Conservation (phyloP, 345 rosid species). For the Kandelia obovata region DNA sequence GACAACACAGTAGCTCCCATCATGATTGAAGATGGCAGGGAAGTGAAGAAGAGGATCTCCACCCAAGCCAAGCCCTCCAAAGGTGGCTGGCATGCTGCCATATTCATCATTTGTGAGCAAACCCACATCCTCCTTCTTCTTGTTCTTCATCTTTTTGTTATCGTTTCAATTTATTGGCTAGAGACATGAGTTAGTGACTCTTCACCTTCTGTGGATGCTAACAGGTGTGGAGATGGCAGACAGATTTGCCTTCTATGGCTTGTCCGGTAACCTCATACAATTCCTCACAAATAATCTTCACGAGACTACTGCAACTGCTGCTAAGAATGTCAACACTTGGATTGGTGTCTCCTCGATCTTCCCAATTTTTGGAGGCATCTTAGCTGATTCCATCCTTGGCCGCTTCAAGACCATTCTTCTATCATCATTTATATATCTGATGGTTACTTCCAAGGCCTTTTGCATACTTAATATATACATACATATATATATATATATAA, state of each 20-base stretch:
- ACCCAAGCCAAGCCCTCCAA: slow-evolving; percentile 15
- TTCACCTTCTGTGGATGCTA: neutral
- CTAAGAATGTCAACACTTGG: slow-evolving; percentile 74
- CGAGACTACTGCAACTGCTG: slow-evolving; percentile 51
- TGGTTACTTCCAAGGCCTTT: slow-evolving; percentile 24
- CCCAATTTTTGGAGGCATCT: slow-evolving; percentile 65
- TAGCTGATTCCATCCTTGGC: slow-evolving; percentile 83
- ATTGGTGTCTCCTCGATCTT: slow-evolving; percentile 70
- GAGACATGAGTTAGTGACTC: no score
- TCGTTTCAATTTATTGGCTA: neutral
- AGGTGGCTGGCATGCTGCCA: slow-evolving; percentile 89
- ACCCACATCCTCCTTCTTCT: neutral
- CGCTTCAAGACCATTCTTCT: slow-evolving; percentile 81
- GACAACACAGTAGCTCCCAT: slow-evolving; percentile 30
- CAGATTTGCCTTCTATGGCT: slow-evolving; percentile 77
- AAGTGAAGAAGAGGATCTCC: neutral
- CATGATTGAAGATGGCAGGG: slow-evolving; percentile 5
- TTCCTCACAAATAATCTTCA: slow-evolving; percentile 66
- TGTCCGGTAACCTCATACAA: slow-evolving; percentile 67
- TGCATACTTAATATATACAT: neutral
- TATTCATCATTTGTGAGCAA: slow-evolving; percentile 72
- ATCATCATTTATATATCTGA: slow-evolving; percentile 50
- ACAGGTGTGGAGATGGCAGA: slow-evolving; percentile 80
- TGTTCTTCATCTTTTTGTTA: neutral
- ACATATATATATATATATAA: no score